Percentiles rank a stretch among this genome's conserved stretches.
These are phyloP conservation scores for Chimonanthus salicifolius DNA, from an alignment of 164 flowering plant genomes.

Conservation along the genomic window DNA sequence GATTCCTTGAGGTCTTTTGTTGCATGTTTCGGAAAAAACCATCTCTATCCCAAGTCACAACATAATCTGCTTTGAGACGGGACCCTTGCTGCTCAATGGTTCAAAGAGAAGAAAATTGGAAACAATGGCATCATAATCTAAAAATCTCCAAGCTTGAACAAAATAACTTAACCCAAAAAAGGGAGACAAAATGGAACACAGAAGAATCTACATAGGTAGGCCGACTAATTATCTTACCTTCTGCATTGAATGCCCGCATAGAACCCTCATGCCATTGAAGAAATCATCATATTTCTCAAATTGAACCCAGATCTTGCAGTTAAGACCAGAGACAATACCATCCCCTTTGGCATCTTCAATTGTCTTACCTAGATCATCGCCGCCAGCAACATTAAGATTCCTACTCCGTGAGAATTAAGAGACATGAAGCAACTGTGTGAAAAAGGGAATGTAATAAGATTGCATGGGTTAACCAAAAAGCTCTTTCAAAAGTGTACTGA, in stretches of 20 bases:
- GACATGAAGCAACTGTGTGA: conserved; percentile 3
- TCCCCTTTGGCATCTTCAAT: conserved; percentile 35
- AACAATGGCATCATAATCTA: background rate
- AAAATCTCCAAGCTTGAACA: background rate
- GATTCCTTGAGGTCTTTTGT: conserved; percentile 28
- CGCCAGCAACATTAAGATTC: conserved; percentile 84
- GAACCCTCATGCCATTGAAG: conserved; percentile 57
- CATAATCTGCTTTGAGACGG: conserved; percentile 76
- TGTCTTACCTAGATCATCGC: conserved; percentile 60
- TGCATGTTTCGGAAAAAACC: conserved; percentile 42
- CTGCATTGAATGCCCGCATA: conserved; percentile 81
- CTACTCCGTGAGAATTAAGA: conserved; percentile 29
- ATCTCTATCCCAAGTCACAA: conserved; percentile 76
- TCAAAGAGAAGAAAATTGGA: background rate
- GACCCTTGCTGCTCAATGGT: conserved; percentile 70
- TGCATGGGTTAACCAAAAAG: background rate
- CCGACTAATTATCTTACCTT: conserved; percentile 43
- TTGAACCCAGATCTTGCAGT: conserved; percentile 81
- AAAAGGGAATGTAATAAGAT: background rate
- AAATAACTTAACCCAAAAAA: background rate
- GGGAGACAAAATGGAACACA: background rate
- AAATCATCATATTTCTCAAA: conserved; percentile 69
- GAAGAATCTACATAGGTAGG: background rate
- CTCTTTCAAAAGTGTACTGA: background rate
- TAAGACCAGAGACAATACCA: conserved; percentile 64